phyloP scores from a whole-genome alignment of 257 asterid species.

The Solanum rostratum region DNA sequence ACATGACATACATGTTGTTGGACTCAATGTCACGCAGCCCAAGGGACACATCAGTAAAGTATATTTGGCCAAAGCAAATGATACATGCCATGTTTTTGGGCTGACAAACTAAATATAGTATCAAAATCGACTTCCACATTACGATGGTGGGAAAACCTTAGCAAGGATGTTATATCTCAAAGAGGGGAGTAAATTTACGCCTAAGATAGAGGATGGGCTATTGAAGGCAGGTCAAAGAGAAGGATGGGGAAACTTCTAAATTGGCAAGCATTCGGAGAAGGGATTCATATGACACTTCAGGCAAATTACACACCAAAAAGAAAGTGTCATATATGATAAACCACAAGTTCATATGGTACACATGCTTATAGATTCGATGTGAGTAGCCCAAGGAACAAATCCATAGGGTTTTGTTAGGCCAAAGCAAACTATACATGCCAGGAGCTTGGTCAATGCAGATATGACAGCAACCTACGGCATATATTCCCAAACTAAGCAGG shows the following conservation, averaged over 20 bases:
- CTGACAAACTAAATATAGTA: neutral
- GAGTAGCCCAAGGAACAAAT: neutral
- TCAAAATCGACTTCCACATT: neutral
- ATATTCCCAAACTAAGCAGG: neutral
- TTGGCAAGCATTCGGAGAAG: neutral
- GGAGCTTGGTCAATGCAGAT: neutral
- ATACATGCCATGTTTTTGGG: neutral
- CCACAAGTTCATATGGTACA: neutral
- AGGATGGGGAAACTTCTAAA: neutral
- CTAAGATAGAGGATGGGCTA: neutral
- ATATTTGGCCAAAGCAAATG: neutral
- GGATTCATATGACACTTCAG: neutral
- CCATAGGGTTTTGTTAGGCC: neutral
- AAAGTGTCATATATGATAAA: neutral
- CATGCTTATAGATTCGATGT: neutral
- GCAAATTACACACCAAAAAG: neutral
- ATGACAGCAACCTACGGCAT: neutral
- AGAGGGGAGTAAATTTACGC: neutral
- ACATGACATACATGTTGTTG: neutral
- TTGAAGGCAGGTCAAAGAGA: neutral
- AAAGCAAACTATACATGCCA: neutral
- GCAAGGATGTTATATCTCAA: neutral
- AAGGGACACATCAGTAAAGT: neutral
- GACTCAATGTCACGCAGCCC: neutral
- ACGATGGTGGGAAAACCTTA: neutral